Percentiles rank a stretch among this genome's conserved stretches.
Conservation (phyloP, 2,329 filamentous ascomycete genomes). For the Xylariales sp. region DNA sequence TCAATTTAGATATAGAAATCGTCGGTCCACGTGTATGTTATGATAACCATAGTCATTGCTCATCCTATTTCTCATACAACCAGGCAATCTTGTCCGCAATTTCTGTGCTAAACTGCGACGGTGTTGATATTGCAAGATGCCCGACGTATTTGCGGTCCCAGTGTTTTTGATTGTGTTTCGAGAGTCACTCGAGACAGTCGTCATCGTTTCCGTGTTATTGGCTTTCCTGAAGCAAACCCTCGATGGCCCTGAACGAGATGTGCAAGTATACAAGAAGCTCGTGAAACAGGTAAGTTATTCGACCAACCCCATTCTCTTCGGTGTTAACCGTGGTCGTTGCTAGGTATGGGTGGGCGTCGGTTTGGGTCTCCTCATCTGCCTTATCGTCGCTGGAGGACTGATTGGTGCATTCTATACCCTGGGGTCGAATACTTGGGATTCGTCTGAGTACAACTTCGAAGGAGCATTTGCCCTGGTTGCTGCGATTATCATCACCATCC, state of each 20-base stretch:
- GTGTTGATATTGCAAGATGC: conserved; percentile 7
- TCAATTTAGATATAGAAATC: too few species aligned
- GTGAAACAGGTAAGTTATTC: conserved; percentile 49
- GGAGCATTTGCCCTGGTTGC: conserved; percentile 73
- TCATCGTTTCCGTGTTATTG: conserved; percentile 82
- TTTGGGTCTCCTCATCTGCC: conserved; percentile 58
- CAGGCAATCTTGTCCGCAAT: too few species aligned
- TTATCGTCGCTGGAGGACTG: conserved; percentile 61
- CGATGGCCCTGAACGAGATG: conserved; percentile 57
- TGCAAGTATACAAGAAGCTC: conserved; percentile 60
- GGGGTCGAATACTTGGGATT: conserved; percentile 61
- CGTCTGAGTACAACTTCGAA: conserved; percentile 74
- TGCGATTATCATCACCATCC: conserved; percentile 72
- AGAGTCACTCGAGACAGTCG: conserved; percentile 76
- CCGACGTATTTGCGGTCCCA: conserved; percentile 24
- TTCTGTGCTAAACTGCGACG: too few species aligned
- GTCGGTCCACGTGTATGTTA: too few species aligned
- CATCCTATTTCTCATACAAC: too few species aligned
- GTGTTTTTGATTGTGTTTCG: conserved; percentile 89
- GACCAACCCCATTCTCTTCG: too few species aligned
- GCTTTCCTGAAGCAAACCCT: conserved; percentile 82
- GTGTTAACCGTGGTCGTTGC: background rate
- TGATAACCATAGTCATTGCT: too few species aligned
- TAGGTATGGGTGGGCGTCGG: conserved; percentile 66
- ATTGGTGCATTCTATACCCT: conserved; percentile 71